Evolutionary conservation across 371 early-diverging fungal genomes (phyloP).

Genomic region (Ecytonucleospora hepatopenaei): DNA sequence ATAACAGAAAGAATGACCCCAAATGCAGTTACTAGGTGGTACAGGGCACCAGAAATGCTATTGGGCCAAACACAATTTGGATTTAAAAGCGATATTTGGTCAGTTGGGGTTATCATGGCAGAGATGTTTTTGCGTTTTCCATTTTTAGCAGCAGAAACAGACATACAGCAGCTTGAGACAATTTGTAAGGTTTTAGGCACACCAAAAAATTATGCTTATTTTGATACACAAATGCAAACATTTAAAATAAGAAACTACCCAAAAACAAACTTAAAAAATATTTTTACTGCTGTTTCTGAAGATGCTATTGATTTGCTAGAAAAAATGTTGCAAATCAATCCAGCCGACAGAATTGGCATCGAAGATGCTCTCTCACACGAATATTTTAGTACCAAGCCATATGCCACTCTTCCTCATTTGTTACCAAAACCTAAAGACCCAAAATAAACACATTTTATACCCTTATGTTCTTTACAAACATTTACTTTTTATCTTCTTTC

Average conservation of each 20-base stretch:
- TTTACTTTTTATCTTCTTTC: too few relatives aligned
- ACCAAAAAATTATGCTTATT: slow-evolving; percentile 68
- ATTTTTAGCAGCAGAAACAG: slow-evolving; percentile 73
- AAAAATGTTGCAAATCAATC: slow-evolving; percentile 77
- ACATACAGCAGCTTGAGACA: slow-evolving; percentile 80
- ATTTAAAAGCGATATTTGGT: slow-evolving; percentile 87
- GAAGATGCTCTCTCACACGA: slow-evolving; percentile 71
- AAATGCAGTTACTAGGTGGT: slow-evolving; percentile 91
- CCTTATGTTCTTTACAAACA: background rate
- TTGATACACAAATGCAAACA: slow-evolving; percentile 58
- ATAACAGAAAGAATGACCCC: slow-evolving; percentile 82
- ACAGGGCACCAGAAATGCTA: slow-evolving; percentile 91
- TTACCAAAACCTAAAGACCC: slow-evolving; percentile 60
- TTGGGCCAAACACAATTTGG: slow-evolving; percentile 78
- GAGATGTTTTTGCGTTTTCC: slow-evolving; percentile 88
- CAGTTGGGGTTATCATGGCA: slow-evolving; percentile 93
- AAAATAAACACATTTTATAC: background rate
- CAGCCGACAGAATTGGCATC: slow-evolving; percentile 70
- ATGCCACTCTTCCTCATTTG: slow-evolving; percentile 68
- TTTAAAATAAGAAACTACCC: slow-evolving; percentile 57
- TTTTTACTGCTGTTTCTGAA: slow-evolving; percentile 76
- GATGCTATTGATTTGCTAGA: slow-evolving; percentile 80
- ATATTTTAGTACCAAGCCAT: slow-evolving; percentile 73
- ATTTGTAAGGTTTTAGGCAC: slow-evolving; percentile 88
- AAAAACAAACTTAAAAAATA: slow-evolving; percentile 63